These are phyloP conservation scores for Solanum chacoense DNA, from an alignment of 305 asterid genomes.

Conservation along the genomic window DNA sequence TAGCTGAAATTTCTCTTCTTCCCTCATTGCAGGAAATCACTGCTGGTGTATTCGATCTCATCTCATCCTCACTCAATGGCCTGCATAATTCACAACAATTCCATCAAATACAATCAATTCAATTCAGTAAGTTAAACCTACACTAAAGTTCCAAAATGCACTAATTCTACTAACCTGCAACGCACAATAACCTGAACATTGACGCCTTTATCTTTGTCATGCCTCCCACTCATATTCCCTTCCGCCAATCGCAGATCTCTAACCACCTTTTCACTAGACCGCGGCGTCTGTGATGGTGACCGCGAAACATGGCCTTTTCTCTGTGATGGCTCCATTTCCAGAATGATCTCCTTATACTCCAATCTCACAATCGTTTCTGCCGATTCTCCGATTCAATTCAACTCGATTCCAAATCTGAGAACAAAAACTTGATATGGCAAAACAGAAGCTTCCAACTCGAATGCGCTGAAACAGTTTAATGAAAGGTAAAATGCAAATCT, in stretches of 20 bases:
- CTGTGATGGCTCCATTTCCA: constrained; percentile 41
- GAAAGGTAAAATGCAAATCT: neutral
- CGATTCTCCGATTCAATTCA: constrained; percentile 6
- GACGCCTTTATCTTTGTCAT: constrained; percentile 90
- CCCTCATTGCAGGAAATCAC: constrained; percentile 82
- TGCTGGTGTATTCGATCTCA: constrained; percentile 60
- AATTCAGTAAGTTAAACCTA: neutral
- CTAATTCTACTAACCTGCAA: constrained; percentile 52
- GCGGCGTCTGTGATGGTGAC: constrained; percentile 84
- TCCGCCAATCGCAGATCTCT: constrained; percentile 92
- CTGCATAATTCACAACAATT: constrained; percentile 17
- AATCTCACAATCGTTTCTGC: constrained; percentile 16
- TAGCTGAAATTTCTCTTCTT: constrained; percentile 79
- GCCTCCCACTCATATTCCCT: constrained; percentile 66
- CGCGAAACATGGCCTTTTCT: constrained; percentile 61
- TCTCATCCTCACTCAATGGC: constrained; percentile 93
- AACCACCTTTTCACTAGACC: constrained; percentile 57
- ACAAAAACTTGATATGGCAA: neutral
- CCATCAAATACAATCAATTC: neutral
- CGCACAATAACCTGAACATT: constrained; percentile 91
- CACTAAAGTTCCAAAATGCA: neutral
- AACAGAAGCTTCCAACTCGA: neutral
- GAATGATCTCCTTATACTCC: constrained; percentile 11
- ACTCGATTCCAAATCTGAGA: neutral
- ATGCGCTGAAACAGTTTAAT: neutral